Percentiles rank a stretch among this genome's conserved stretches.
Conservation (phyloP, 2,329 filamentous ascomycete species). For the Emericellopsis cladophorae region DNA sequence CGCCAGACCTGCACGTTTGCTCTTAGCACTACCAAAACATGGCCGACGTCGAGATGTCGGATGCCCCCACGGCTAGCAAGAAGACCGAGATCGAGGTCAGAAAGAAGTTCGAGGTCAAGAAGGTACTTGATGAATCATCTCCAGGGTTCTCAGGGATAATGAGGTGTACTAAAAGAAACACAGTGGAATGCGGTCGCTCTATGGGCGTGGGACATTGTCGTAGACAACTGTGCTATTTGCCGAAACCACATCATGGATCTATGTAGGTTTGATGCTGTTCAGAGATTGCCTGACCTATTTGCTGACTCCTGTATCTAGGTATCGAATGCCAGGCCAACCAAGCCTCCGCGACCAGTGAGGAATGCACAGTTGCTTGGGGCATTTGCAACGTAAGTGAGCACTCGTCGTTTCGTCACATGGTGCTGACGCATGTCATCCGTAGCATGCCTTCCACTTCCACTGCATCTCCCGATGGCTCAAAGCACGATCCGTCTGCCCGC, state of each 20-base stretch:
- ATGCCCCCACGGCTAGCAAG: slow-evolving; percentile 55
- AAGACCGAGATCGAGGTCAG: slow-evolving; percentile 53
- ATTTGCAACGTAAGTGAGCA: slow-evolving; percentile 73
- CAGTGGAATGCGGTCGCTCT: slow-evolving; percentile 98
- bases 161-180: slow-evolving; percentile 7
- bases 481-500: slow-evolving; percentile 93
- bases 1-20: no score
- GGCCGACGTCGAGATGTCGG: slow-evolving; percentile 96
- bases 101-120: slow-evolving; percentile 98
- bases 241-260: slow-evolving; percentile 99
- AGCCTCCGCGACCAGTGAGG: slow-evolving; percentile 90
- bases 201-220: slow-evolving; percentile 99
- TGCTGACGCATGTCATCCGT: slow-evolving; percentile 10
- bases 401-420: slow-evolving; percentile 6
- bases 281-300: neutral
- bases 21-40: slow-evolving; percentile 31
- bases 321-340: slow-evolving; percentile 99
- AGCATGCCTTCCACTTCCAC: slow-evolving; percentile 99
- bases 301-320: slow-evolving; percentile 31
- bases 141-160: neutral
- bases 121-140: slow-evolving; percentile 43
- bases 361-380: slow-evolving; percentile 97
- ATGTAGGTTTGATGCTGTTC: slow-evolving; percentile 41
- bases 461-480: slow-evolving; percentile 99
- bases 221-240: slow-evolving; percentile 99